Evolutionary conservation across 2,329 filamentous ascomycete genomes (phyloP).

Genomic region (Stagonosporopsis chrysanthemi): DNA sequence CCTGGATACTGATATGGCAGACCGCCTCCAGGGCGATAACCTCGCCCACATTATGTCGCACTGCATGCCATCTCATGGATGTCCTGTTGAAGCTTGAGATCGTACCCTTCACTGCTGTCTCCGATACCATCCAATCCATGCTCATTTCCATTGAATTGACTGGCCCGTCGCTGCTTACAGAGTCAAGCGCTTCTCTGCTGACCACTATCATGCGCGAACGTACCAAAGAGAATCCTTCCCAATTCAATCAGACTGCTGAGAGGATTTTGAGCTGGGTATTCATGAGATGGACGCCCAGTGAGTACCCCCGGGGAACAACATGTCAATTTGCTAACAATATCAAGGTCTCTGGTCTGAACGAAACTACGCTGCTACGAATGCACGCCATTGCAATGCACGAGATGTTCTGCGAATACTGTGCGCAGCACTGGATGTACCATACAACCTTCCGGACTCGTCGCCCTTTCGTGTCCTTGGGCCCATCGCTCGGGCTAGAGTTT

Average conservation of each 20-base stretch:
- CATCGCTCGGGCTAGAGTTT: slow-evolving; percentile 55
- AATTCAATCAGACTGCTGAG: slow-evolving; percentile 71
- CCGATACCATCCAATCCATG: slow-evolving; percentile 74
- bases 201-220: slow-evolving; percentile 70
- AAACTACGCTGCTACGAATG: slow-evolving; percentile 70
- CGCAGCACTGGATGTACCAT: slow-evolving; percentile 68
- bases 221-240: slow-evolving; percentile 72
- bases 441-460: slow-evolving; percentile 28
- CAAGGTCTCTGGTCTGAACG: slow-evolving; percentile 63
- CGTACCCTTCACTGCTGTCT: slow-evolving; percentile 71
- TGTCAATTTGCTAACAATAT: slow-evolving; percentile 18
- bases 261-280: slow-evolving; percentile 83
- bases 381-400: slow-evolving; percentile 68
- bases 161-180: slow-evolving; percentile 79
- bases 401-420: slow-evolving; percentile 75
- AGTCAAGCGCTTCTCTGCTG: slow-evolving; percentile 80
- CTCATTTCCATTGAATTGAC: slow-evolving; percentile 80
- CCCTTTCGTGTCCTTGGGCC: slow-evolving; percentile 50
- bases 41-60: slow-evolving; percentile 74
- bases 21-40: slow-evolving; percentile 74
- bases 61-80: slow-evolving; percentile 77
- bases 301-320: slow-evolving; percentile 32
- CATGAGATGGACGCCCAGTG: slow-evolving; percentile 82
- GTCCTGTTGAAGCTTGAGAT: slow-evolving; percentile 71
- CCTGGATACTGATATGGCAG: slow-evolving; percentile 81